These are phyloP conservation scores for Middelhovenomyces tepae DNA, from an alignment of 805 yeast species.

Conservation along the genomic window DNA sequence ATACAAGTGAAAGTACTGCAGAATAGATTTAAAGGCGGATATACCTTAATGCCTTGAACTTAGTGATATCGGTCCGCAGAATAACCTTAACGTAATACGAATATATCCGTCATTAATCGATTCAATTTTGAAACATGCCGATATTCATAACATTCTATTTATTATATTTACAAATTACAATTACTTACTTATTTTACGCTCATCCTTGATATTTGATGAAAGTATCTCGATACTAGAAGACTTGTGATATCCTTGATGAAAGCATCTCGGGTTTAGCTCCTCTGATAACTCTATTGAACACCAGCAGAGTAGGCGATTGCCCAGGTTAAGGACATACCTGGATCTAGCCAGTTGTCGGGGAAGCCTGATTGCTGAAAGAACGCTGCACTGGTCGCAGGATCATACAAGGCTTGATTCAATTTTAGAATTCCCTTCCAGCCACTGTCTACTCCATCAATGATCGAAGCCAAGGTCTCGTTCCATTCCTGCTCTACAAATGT, in stretches of 20 bases:
- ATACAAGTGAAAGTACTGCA: no score
- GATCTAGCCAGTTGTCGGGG: constrained; percentile 48
- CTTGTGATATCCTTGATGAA: neutral
- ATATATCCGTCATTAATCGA: no score
- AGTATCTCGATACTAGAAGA: constrained; percentile 1
- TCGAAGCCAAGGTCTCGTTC: constrained; percentile 37
- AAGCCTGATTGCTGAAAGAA: constrained; percentile 51
- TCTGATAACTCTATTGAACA: no score
- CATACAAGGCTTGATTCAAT: constrained; percentile 60
- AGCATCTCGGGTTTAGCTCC: no score
- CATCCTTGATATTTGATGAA: constrained; percentile 1
- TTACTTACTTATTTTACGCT: constrained; percentile 7
- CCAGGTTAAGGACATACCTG: constrained; percentile 81
- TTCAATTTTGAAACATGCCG: no score
- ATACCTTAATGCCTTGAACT: no score
- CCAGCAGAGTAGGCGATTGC: constrained; percentile 53
- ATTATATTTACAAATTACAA: no score
- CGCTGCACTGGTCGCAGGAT: constrained; percentile 50
- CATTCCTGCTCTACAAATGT: constrained; percentile 49
- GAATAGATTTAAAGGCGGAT: no score
- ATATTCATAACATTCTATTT: no score
- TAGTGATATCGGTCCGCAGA: no score
- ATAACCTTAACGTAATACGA: no score
- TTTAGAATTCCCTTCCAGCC: constrained; percentile 65
- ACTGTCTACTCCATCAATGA: constrained; percentile 36